A percentile compares a stretch with the other conserved stretches of the same genome.
Evolutionary conservation across 129 eudicot species (phyloP).

Genomic region (Apium graveolens): DNA sequence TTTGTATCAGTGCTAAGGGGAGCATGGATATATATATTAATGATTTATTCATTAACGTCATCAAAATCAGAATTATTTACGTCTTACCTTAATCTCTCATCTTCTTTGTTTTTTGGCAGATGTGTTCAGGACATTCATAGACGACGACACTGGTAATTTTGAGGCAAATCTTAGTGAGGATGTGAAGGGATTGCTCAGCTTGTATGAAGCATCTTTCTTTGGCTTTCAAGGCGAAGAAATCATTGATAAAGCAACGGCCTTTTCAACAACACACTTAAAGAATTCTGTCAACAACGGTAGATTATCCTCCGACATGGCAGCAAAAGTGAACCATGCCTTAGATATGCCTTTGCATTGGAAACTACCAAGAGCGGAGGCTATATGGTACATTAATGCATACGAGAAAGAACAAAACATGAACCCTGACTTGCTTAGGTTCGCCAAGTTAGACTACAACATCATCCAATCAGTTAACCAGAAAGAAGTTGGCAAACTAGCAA

Average conservation of each 20-base stretch:
- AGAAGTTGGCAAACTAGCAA: slow-evolving; percentile 6
- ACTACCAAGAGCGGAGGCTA: not conserved
- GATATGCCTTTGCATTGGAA: slow-evolving; percentile 7
- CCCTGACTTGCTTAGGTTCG: not conserved
- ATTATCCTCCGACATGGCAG: not conserved
- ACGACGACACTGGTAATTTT: not conserved
- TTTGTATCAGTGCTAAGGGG: too few relatives aligned
- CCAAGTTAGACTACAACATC: slow-evolving; percentile 7
- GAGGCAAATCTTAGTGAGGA: slow-evolving; percentile 1
- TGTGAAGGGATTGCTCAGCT: slow-evolving; percentile 8
- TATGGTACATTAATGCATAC: slow-evolving; percentile 1
- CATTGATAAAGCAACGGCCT: slow-evolving; percentile 7
- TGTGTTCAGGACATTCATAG: slow-evolving; percentile 4
- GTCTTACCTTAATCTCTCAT: not conserved
- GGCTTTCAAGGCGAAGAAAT: not conserved
- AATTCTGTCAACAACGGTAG: not conserved
- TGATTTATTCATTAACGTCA: not conserved
- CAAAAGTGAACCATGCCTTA: slow-evolving; percentile 9
- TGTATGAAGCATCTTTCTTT: slow-evolving; percentile 14
- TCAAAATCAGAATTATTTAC: not conserved
- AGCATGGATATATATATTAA: too few relatives aligned
- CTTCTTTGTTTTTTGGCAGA: slow-evolving; percentile 3
- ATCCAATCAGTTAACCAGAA: not conserved
- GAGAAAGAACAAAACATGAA: slow-evolving; percentile 5
- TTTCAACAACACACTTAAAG: not conserved